Evolutionary conservation across 192 early-diverging fungal species (phyloP), one percentile per base, ranked within the genome.

Genomic region (Allomyces macrogynus): DNA sequence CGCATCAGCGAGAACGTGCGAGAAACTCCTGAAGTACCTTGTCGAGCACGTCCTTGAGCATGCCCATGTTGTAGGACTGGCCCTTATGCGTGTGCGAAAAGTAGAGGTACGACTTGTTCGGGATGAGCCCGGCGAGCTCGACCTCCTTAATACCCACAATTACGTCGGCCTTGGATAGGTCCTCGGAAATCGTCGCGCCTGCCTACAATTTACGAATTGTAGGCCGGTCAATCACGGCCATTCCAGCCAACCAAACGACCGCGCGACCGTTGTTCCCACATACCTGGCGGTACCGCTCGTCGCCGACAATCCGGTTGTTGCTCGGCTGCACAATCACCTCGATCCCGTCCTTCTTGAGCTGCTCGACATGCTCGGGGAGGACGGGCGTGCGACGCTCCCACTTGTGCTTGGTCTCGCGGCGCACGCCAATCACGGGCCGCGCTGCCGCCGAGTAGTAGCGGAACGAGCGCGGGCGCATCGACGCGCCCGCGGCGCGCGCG

Each of bases 1-100:
- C 22, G 60, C 61, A 23, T 24, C 14, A 60, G 43, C 9, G 23
- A 64, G n/a, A 74, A 69, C 20, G 12, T 61, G 8, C 8, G 20
- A 43, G 20, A 8, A 40, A 0, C 7, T 8, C 32, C 7, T 10
- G 3, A 26, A 22, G 44, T 74, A 90, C 87, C 80, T 92, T 91
- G 74, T 96, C 91, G 44, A 98, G 76, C 60, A 94, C 80, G 60
- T 79, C 74, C 70, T 92, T 81, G 62, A 98, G 80, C 75, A 89
- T 85, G 42, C 85, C 83, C 90, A 94, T 92, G 74, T 95, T 95
- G 73, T 93, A 88, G n/a, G 63, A 43, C 64, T 95, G 93, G 43
- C 93, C 95, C 77, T 98, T 98, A 77, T 94, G 92, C 1, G 92
- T 96, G 75, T 98, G 95, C 62, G 92, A 95, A 66, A 98, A 98